A percentile compares a stretch with the other conserved stretches of the same genome.
These are phyloP conservation scores for Platismatia glauca DNA, from an alignment of 495 filamentous ascomycete species.

Conservation along the genomic window DNA sequence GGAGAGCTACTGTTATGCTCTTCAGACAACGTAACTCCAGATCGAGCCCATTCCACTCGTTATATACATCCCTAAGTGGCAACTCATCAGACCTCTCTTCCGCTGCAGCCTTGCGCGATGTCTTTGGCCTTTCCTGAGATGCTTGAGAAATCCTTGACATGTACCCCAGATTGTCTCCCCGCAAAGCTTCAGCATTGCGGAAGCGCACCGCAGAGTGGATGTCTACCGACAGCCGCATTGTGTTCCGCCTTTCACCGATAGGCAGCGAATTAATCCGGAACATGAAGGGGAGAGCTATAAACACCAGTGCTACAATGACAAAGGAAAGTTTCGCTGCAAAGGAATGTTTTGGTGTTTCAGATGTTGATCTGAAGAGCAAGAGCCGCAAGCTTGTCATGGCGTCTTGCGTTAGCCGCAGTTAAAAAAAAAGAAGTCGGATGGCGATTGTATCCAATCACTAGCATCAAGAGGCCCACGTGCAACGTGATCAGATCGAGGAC, in stretches of 20 bases:
- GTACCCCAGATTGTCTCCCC: constrained; percentile 17
- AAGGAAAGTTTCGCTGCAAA: neutral
- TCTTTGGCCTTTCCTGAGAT: neutral
- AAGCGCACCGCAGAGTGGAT: constrained; percentile 14
- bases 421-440: neutral
- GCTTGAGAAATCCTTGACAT: neutral
- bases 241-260: neutral
- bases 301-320: neutral
- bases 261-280: neutral
- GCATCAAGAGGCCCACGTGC: constrained; percentile 9
- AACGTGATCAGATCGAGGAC: constrained; percentile 12
- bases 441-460: constrained; percentile 6
- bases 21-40: neutral
- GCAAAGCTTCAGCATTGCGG: constrained; percentile 6
- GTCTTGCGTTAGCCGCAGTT: constrained; percentile 10
- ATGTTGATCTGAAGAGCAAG: too few relatives aligned
- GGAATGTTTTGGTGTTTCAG: constrained; percentile 12
- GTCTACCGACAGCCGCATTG: constrained; percentile 10
- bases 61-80: neutral
- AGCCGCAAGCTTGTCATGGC: too few relatives aligned
- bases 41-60: neutral
- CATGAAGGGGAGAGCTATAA: neutral
- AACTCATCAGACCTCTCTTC: neutral
- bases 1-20: neutral
- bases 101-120: constrained; percentile 7